Percentiles rank a stretch among this genome's conserved stretches.
Conservation (phyloP, 495 filamentous ascomycete genomes). For the Penicillium odoratum region DNA sequence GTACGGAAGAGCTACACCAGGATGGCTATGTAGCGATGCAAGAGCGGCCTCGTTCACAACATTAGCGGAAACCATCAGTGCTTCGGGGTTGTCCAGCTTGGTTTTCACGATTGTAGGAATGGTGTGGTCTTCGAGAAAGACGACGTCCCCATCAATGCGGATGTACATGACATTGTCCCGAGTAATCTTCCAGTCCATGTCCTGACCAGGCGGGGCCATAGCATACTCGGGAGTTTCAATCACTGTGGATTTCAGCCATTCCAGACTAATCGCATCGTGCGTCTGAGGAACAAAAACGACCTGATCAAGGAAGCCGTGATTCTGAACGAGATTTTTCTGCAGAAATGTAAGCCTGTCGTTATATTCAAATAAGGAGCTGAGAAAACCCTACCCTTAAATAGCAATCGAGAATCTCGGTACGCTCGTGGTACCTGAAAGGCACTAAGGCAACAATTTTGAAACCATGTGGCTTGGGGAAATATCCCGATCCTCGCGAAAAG, state of each 20-base stretch:
- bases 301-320: constrained; percentile 54
- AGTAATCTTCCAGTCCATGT: constrained; percentile 21
- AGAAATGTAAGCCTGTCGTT: neutral
- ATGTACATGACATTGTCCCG: constrained; percentile 45
- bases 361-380: neutral
- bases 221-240: constrained; percentile 30
- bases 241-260: constrained; percentile 41
- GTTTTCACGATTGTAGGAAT: constrained; percentile 55
- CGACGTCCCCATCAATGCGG: constrained; percentile 57
- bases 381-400: constrained; percentile 42
- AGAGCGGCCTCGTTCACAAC: constrained; percentile 46
- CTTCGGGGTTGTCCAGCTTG: constrained; percentile 47
- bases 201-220: constrained; percentile 18
- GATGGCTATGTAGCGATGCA: constrained; percentile 36
- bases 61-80: constrained; percentile 53
- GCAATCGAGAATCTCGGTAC: constrained; percentile 52
- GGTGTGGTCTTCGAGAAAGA: constrained; percentile 54
- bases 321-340: constrained; percentile 50
- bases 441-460: constrained; percentile 51
- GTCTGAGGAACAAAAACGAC: constrained; percentile 56
- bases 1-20: constrained; percentile 39
- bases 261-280: constrained; percentile 42
- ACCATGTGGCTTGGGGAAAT: constrained; percentile 42
- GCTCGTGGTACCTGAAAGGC: constrained; percentile 47
- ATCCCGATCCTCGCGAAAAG: constrained; percentile 28